Evolutionary conservation across 202 grass and related monocot species (phyloP).

Genomic region (Saccharum hybrid): DNA sequence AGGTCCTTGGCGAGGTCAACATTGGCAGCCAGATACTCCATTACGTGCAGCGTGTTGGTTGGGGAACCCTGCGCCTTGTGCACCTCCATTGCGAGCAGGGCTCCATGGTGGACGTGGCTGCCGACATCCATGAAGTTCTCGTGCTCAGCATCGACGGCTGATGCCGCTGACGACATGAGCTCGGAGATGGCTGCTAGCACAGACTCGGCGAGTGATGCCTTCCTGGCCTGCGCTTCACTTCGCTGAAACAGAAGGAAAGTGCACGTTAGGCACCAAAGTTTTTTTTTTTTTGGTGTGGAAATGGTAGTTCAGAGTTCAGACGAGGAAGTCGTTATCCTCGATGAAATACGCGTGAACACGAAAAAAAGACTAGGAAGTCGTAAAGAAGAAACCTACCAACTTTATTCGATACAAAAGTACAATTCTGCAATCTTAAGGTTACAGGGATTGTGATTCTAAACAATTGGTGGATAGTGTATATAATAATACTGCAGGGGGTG

Average conservation of each 20-base stretch:
- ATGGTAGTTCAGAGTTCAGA: slow-evolving; percentile 39
- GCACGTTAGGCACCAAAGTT: slow-evolving; percentile 6
- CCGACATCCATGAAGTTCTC: slow-evolving; percentile 64
- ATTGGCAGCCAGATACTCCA: slow-evolving; percentile 68
- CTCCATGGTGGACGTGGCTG: slow-evolving; percentile 49
- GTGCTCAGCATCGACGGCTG: slow-evolving; percentile 30
- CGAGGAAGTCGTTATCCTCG: slow-evolving; percentile 19
- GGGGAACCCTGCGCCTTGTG: slow-evolving; percentile 41
- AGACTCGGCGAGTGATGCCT: slow-evolving; percentile 54
- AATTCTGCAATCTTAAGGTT: slow-evolving; percentile 40
- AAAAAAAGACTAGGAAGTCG: slow-evolving; percentile 27
- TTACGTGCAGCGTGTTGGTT: slow-evolving; percentile 31
- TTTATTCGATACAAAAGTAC: slow-evolving; percentile 20
- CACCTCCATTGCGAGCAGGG: slow-evolving; percentile 41
- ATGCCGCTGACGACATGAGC: slow-evolving; percentile 52
- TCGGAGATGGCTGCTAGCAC: slow-evolving; percentile 58
- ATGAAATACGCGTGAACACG: too few species aligned
- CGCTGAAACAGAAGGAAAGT: slow-evolving; percentile 41
- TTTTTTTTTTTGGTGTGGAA: neutral
- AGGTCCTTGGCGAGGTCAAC: slow-evolving; percentile 80
- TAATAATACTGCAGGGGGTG: slow-evolving; percentile 1
- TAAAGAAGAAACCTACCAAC: slow-evolving; percentile 29
- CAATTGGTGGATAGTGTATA: slow-evolving; percentile 27
- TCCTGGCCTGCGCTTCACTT: slow-evolving; percentile 51
- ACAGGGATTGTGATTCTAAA: slow-evolving; percentile 30